Evolutionary conservation across 495 filamentous ascomycete species (phyloP).

Genomic region (Lophium mytilinum): DNA sequence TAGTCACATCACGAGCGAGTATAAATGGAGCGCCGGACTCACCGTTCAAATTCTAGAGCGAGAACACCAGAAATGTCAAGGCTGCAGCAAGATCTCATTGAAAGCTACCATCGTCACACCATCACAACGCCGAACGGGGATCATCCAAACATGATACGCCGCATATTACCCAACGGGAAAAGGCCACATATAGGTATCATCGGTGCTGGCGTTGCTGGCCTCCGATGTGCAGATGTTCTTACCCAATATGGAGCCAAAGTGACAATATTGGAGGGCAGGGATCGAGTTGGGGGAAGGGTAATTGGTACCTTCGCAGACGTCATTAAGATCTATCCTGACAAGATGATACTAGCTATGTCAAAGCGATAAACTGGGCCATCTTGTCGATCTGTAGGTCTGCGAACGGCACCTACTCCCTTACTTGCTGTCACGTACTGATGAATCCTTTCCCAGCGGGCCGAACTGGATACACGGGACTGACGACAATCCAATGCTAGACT

Average conservation of each 20-base stretch:
- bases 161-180: constrained; percentile 7
- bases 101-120: constrained; percentile 16
- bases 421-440: constrained; percentile 8
- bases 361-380: constrained; percentile 30
- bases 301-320: constrained; percentile 27
- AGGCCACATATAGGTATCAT: constrained; percentile 61
- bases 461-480: constrained; percentile 94
- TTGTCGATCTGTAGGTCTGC: constrained; percentile 44
- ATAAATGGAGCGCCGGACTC: background rate
- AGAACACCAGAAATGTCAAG: constrained; percentile 5
- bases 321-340: constrained; percentile 2
- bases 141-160: constrained; percentile 9
- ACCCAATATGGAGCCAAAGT: constrained; percentile 70
- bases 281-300: constrained; percentile 78
- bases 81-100: constrained; percentile 18
- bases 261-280: constrained; percentile 76
- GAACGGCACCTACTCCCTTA: background rate
- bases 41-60: background rate
- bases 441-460: constrained; percentile 51
- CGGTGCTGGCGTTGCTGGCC: constrained; percentile 80
- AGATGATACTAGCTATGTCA: constrained; percentile 22
- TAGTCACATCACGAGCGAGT: too few species aligned
- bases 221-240: constrained; percentile 78
- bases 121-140: constrained; percentile 11
- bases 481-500: constrained; percentile 72